phyloP scores from a whole-genome alignment of 2,329 filamentous ascomycete genomes.

The Colletotrichum sp. region DNA sequence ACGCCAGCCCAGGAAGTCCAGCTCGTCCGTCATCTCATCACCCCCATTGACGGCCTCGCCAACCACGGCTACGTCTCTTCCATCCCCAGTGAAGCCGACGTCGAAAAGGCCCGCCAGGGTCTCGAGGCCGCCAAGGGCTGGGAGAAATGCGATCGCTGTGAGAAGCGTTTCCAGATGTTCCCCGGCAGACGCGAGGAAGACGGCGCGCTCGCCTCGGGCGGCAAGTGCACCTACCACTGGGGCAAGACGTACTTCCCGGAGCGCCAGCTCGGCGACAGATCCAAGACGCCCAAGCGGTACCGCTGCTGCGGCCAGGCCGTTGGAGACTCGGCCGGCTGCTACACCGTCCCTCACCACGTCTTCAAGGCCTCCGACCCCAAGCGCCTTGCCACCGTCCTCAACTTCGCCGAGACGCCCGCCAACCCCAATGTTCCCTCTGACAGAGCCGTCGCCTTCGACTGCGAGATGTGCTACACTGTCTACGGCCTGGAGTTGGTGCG shows the following conservation, averaged over 20 bases:
- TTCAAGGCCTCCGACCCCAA: slow-evolving; percentile 83
- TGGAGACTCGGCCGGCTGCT: slow-evolving; percentile 79
- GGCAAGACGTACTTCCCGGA: slow-evolving; percentile 70
- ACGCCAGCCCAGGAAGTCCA: slow-evolving; percentile 69
- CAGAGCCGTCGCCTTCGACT: slow-evolving; percentile 85
- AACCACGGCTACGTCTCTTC: slow-evolving; percentile 76
- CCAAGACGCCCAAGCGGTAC: slow-evolving; percentile 66
- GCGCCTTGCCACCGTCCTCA: slow-evolving; percentile 77
- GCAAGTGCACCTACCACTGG: slow-evolving; percentile 81
- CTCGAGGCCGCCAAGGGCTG: slow-evolving; percentile 74
- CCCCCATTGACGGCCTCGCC: slow-evolving; percentile 67
- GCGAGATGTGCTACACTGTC: slow-evolving; percentile 97
- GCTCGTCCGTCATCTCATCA: slow-evolving; percentile 67
- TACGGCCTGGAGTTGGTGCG: slow-evolving; percentile 88
- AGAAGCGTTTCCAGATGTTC: slow-evolving; percentile 88
- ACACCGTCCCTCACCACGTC: slow-evolving; percentile 74
- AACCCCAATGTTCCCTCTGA: slow-evolving; percentile 57
- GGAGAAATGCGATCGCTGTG: slow-evolving; percentile 90
- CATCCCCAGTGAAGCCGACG: slow-evolving; percentile 68
- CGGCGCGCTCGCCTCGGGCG: slow-evolving; percentile 76
- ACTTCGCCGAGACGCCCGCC: slow-evolving; percentile 79
- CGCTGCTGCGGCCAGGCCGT: slow-evolving; percentile 80
- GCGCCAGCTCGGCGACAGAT: slow-evolving; percentile 60
- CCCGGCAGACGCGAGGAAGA: slow-evolving; percentile 82
- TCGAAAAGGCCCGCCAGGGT: slow-evolving; percentile 69